Evolutionary conservation across 2,329 filamentous ascomycete genomes (phyloP).

Genomic region (Claviceps monticola): DNA sequence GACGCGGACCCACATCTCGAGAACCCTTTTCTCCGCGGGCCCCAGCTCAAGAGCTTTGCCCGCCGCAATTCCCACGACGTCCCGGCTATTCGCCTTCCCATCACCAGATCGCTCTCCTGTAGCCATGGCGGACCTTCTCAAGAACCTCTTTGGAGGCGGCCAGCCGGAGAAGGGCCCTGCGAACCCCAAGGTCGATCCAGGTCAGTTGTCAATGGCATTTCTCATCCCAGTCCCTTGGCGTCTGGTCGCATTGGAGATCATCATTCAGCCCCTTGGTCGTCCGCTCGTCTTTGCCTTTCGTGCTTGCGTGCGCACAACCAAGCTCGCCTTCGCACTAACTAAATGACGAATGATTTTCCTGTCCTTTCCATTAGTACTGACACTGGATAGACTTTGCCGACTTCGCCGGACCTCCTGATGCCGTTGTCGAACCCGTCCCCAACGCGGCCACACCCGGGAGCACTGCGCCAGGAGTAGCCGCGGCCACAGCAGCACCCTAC

Average conservation of each 20-base stretch:
- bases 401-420: constrained; percentile 67
- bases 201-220: constrained; percentile 30
- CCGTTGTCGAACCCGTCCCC: constrained; percentile 37
- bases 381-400: constrained; percentile 68
- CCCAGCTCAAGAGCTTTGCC: constrained; percentile 4
- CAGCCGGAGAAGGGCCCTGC: constrained; percentile 34
- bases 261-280: not conserved
- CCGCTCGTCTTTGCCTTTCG: not conserved
- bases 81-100: constrained; percentile 7
- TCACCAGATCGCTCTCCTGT: constrained; percentile 10
- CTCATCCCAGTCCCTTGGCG: not conserved
- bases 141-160: constrained; percentile 55
- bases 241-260: not conserved
- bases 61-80: not conserved
- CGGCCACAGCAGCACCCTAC: constrained; percentile 47
- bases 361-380: not conserved
- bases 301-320: not conserved
- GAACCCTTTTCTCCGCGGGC: not conserved
- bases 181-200: constrained; percentile 42
- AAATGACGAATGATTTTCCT: too few relatives aligned
- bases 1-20: constrained; percentile 4
- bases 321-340: not conserved
- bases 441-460: constrained; percentile 32
- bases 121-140: constrained; percentile 46
- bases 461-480: constrained; percentile 32